phyloP scores from a whole-genome alignment of 2,329 filamentous ascomycete genomes.

The Colletotrichum gloeosporioides region DNA sequence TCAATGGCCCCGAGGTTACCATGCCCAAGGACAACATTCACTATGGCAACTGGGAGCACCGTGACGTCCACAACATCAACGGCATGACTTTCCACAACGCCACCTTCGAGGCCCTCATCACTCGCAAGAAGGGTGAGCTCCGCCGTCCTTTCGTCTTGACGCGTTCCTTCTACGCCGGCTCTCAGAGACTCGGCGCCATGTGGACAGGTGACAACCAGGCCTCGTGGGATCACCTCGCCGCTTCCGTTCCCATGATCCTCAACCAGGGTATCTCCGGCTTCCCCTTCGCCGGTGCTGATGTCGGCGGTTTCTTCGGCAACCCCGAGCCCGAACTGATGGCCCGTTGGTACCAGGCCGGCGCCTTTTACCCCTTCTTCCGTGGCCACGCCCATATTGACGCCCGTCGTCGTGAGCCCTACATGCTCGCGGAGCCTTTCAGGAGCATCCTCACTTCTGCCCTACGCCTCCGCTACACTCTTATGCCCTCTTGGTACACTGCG shows the following conservation, averaged over 20 bases:
- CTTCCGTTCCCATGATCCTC: slow-evolving; percentile 89
- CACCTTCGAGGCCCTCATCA: slow-evolving; percentile 83
- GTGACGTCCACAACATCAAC: slow-evolving; percentile 95
- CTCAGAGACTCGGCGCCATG: slow-evolving; percentile 91
- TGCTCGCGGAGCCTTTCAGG: slow-evolving; percentile 83
- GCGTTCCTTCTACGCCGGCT: slow-evolving; percentile 89
- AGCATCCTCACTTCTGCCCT: slow-evolving; percentile 87
- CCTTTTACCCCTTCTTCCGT: slow-evolving; percentile 98
- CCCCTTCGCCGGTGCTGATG: slow-evolving; percentile 93
- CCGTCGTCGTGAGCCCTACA: slow-evolving; percentile 90
- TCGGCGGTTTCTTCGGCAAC: slow-evolving; percentile 98
- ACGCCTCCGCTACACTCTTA: slow-evolving; percentile 84
- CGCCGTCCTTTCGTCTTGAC: slow-evolving; percentile 92
- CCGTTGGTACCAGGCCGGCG: slow-evolving; percentile 95
- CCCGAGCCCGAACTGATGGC: slow-evolving; percentile 90
- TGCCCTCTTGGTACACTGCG: slow-evolving; percentile 96
- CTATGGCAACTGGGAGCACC: slow-evolving; percentile 90
- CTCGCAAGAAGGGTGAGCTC: slow-evolving; percentile 84
- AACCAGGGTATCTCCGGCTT: slow-evolving; percentile 92
- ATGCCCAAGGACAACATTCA: slow-evolving; percentile 99
- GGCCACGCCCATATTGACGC: slow-evolving; percentile 97
- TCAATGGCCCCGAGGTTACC: slow-evolving; percentile 96
- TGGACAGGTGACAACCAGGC: slow-evolving; percentile 99
- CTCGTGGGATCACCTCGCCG: slow-evolving; percentile 88
- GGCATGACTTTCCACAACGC: slow-evolving; percentile 96